Base-by-base conservation (phyloP, 1,139 yeast genomes). In the Candida freyschussii region DNA sequence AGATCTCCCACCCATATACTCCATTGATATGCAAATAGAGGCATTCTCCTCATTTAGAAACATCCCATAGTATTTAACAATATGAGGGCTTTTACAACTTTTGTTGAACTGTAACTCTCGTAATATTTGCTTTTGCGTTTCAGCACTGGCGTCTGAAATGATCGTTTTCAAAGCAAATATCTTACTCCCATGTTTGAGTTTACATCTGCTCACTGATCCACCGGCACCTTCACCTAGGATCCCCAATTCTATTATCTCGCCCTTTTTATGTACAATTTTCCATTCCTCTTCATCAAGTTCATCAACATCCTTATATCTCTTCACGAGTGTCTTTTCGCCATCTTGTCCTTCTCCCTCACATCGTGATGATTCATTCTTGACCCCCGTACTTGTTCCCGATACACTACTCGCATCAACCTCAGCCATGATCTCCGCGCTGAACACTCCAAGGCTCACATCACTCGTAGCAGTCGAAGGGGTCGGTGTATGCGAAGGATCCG, bases 191-290 rank as follows among this genome's bases (percentile, higher is more conserved):
- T 66, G 56, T 37, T 63, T 63, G 27, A 81, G 62, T 43, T 62
- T 65, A 57, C 97, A 91, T 53, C 85, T 76, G 16, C 81, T 71
- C 9, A 91, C 98, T 13, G 86, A 71, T 2, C 98, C 98, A 9
- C 96, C 95, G 27, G 84, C 82, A 12, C 98, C 98, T 62, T 91
- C 97, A 13, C 98, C 98, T 13, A 91, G 59, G 25, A 75, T 68
- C 20, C 78, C 77, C 25, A 87, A 48, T 33, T 79, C 82, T 6
- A 69, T 62, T 29, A 85, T 81, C 24, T 70, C 69, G 26, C 72
- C 73, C 21, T 66, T 61, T 39, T 74, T 67, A 18, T 84, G 82
- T 4, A 80, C 65, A 10, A 58, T 50, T 43, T 75, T 72, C 96
- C 97, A 89, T 38, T 81, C 89, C 16, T 75, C 78, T 27, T 84